phyloP scores from a whole-genome alignment of 108 stramenopile species.

The Skeletonema marinoi region DNA sequence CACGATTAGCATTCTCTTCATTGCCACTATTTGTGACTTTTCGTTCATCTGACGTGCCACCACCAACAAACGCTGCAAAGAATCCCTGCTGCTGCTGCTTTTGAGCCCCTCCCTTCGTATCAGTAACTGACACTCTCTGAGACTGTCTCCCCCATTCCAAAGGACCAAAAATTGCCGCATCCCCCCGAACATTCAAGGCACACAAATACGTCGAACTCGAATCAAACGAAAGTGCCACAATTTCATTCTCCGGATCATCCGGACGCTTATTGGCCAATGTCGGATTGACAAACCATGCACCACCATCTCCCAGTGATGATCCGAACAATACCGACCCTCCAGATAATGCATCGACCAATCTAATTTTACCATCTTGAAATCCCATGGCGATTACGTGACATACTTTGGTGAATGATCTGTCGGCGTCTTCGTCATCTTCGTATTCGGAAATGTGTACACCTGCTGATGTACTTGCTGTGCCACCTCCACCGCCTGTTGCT shows the following conservation, averaged over 20 bases:
- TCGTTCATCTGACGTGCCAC: neutral
- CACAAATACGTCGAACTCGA: conserved; percentile 30
- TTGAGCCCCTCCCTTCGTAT: neutral
- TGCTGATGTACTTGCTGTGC: neutral
- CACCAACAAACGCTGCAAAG: conserved; percentile 7
- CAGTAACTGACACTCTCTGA: neutral
- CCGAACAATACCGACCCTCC: conserved; percentile 5
- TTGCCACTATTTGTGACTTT: too few species aligned
- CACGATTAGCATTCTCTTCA: neutral
- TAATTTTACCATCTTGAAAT: conserved; percentile 10
- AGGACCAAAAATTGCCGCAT: conserved; percentile 44
- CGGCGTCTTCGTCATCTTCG: conserved; percentile 21
- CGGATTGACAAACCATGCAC: conserved; percentile 5
- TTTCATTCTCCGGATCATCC: conserved; percentile 12
- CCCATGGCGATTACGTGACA: conserved; percentile 10
- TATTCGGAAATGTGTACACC: conserved; percentile 12
- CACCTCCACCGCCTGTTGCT: conserved; percentile 7
- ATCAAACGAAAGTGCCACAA: conserved; percentile 46
- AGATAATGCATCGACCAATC: conserved; percentile 6
- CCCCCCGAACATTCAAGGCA: conserved; percentile 36
- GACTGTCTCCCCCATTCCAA: conserved; percentile 33
- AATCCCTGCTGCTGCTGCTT: too few species aligned
- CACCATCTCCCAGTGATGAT: neutral
- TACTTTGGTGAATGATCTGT: conserved; percentile 10
- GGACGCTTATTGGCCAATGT: neutral